Base-by-base conservation (phyloP, 2,329 filamentous ascomycete species). In the Aspergillus sp. region DNA sequence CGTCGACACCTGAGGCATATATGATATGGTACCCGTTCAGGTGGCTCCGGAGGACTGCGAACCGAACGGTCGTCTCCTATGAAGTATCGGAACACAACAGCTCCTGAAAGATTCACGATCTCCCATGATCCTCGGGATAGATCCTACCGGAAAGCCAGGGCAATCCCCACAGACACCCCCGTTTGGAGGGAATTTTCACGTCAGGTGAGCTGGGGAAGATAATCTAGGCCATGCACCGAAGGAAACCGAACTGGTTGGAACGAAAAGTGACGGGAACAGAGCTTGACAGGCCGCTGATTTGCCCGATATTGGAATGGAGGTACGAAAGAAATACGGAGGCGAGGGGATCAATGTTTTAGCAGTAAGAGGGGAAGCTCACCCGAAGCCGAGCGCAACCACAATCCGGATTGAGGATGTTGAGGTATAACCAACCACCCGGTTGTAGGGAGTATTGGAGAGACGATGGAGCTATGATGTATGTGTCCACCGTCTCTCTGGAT, bases 291-390 rank as follows among this genome's bases (percentile, higher is more conserved):
- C 59, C 57, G 57, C 55, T 55, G 46, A 50, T 50, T 57, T 53
- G 50, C 41, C 58, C 58, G 60, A 58, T 50, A 44, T 49, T 56
- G 45, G 47, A 19, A 53, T 57, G 55, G 40, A 57, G 54, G 53
- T 53, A 63, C 60, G 62, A 64, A 64, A 63, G 62, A 62, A 60
- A 58, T 50, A 61, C 62, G 62, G 62, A 63, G 51, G 50, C 44
- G 43, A 50, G 47, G 50, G 54, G 54, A 44, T 55, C 48, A 55
- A 53, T 50, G 17, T 55, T 58, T 56, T 57, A 45, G 52, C 40
- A 55, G 36, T 17, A 45, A 17, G 30, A 40, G 26, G 26, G 33
- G 42, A 30, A 35, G 30, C 41, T 41, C 46, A 51, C 24, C 52
- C 45, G 52, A 49, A 48, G n/a, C 41, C 33, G 33, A 22, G n/a